Evolutionary conservation across 2,329 filamentous ascomycete genomes (phyloP).

Genomic region (Aspergillus spinulosporus): DNA sequence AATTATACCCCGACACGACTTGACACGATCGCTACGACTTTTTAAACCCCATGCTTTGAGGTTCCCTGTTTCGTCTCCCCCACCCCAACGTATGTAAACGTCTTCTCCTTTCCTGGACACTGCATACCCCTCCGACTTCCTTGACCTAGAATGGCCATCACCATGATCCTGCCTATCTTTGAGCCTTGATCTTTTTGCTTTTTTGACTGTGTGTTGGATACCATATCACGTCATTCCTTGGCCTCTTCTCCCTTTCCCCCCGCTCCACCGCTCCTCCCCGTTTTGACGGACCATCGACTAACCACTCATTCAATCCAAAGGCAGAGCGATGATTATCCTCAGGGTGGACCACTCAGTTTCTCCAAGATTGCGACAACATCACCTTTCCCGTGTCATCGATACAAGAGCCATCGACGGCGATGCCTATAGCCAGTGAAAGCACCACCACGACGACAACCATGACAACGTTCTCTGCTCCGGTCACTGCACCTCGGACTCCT

Average conservation of each 20-base stretch:
- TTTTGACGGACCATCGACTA: conserved; percentile 19
- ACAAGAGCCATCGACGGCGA: conserved; percentile 36
- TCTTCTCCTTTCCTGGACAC: conserved; percentile 4
- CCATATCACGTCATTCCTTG: conserved; percentile 8
- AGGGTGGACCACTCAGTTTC: conserved; percentile 45
- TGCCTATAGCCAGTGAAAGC: conserved; percentile 46
- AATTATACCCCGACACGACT: conserved; percentile 15
- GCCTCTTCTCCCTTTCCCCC: neutral
- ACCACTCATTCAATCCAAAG: conserved; percentile 24
- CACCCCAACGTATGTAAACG: conserved; percentile 26
- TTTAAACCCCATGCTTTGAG: conserved; percentile 27
- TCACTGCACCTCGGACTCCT: conserved; percentile 45
- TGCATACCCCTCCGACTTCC: conserved; percentile 6
- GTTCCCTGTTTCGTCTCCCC: conserved; percentile 22
- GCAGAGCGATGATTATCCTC: conserved; percentile 48
- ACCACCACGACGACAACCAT: conserved; percentile 40
- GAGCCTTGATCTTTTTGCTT: conserved; percentile 1
- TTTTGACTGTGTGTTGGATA: neutral
- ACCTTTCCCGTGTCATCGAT: conserved; percentile 36
- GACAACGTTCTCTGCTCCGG: conserved; percentile 42
- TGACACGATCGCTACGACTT: conserved; percentile 24
- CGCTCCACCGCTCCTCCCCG: conserved; percentile 4
- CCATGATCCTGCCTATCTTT: neutral
- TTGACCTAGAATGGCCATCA: neutral
- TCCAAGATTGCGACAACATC: conserved; percentile 40